Percentiles rank a stretch among this genome's conserved stretches.
phyloP scores from a whole-genome alignment of 371 early-diverging fungal species.

The Circinella minor region DNA sequence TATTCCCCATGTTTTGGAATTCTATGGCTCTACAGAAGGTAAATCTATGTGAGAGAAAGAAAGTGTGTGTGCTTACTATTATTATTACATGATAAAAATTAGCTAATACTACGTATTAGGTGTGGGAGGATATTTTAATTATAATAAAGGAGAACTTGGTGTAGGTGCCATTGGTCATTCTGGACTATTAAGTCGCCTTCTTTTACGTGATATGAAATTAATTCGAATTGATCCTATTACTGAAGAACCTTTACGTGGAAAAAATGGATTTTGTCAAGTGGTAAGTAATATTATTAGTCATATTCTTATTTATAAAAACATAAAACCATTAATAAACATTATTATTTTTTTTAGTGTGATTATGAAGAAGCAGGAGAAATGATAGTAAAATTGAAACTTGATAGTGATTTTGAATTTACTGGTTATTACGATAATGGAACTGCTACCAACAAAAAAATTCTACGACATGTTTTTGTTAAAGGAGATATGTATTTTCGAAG shows the following conservation, averaged over 20 bases:
- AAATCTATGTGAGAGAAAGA: no score
- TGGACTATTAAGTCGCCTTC: conserved; percentile 28
- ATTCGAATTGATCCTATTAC: conserved; percentile 46
- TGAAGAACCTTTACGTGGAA: conserved; percentile 32
- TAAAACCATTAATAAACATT: neutral
- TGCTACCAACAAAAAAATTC: conserved; percentile 56
- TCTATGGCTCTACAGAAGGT: conserved; percentile 57
- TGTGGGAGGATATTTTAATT: conserved; percentile 44
- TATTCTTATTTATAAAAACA: neutral
- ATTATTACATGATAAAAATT: neutral
- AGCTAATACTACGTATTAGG: neutral
- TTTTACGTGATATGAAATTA: conserved; percentile 17
- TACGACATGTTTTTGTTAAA: conserved; percentile 30
- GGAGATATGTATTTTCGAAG: conserved; percentile 54
- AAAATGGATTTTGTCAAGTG: conserved; percentile 50
- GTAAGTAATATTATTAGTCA: conserved; percentile 1
- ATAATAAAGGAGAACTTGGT: conserved; percentile 49
- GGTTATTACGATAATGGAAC: conserved; percentile 49
- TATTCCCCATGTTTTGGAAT: conserved; percentile 53
- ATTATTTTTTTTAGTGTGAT: conserved; percentile 20
- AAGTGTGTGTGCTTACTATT: no score
- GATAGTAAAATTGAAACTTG: conserved; percentile 42
- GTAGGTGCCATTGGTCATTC: conserved; percentile 58
- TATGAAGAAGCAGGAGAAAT: conserved; percentile 29
- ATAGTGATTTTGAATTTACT: conserved; percentile 18